Evolutionary conservation across 2,329 filamentous ascomycete genomes (phyloP).

Genomic region (Penicillium sclerotigenum): DNA sequence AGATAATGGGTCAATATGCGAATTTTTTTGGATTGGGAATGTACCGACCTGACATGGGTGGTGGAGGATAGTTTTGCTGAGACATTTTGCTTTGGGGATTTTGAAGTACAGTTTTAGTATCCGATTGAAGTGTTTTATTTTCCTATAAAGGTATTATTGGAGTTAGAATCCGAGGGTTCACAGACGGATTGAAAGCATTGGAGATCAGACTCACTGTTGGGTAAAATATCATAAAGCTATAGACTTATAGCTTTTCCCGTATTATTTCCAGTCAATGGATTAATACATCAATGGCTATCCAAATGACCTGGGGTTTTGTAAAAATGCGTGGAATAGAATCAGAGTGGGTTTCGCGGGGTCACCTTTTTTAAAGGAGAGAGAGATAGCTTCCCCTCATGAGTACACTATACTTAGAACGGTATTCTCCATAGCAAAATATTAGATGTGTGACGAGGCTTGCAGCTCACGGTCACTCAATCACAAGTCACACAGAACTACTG

Average conservation of each 20-base stretch:
- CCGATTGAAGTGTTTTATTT: too few species aligned
- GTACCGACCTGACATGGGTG: conserved; percentile 1
- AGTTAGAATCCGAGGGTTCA: neutral
- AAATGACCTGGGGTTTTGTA: too few species aligned
- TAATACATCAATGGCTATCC: neutral
- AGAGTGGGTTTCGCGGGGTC: neutral
- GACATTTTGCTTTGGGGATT: neutral
- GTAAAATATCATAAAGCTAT: neutral
- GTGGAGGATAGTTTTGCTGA: neutral
- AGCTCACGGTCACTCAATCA: neutral
- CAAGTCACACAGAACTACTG: neutral
- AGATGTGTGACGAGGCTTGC: neutral
- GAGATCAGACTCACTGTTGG: neutral
- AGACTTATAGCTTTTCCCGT: neutral
- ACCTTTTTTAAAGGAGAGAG: neutral
- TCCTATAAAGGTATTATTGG: too few species aligned
- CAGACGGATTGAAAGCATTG: neutral
- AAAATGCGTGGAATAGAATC: too few species aligned
- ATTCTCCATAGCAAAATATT: neutral
- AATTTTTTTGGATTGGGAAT: accelerated
- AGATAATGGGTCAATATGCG: neutral
- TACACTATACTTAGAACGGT: neutral
- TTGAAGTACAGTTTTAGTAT: neutral
- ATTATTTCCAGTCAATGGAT: neutral
- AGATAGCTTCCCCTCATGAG: neutral